Base-by-base conservation (phyloP, 108 stramenopile genomes). In the Pseudonitzschia delicatissima region DNA sequence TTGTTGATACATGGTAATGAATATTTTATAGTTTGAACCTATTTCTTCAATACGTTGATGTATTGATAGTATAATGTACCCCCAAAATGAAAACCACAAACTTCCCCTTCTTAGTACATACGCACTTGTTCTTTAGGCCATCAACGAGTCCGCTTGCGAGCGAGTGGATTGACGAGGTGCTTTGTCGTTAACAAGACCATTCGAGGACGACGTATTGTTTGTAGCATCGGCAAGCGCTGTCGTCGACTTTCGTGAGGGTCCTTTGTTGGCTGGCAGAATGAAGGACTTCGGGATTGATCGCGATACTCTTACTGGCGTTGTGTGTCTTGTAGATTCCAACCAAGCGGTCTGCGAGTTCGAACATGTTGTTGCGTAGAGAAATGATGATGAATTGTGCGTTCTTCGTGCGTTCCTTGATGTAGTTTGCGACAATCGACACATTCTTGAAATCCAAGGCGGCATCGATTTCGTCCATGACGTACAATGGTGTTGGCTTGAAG, bases 391-490 rank as follows among this genome's bases (percentile, higher is more conserved):
- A 99, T 64, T 99, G 99, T 3, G 99, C 99, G 77, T 97, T 95
- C 73, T 94, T 89, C 18, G 97, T 98, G 48, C 99, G 85, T 66
- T 99, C 97, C 83, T 99, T 99, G 93, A 99, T 97, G 79, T 99
- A 99, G 83, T 98, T 96, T 18, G 94, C 99, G 9, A 99, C 96
- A 71, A 99, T 98, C 21, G 96, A 97, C 12, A 99, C 99, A 72
- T 99, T 99, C 82, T 97, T 98, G 91, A 98, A 99, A 69, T 99
- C 99, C 57, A 99, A 76, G 3, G 99, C 99, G 3, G 99, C 99
- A 69, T 99, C 99, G 62, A 99, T 98, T 70, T 99, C 99, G 76
- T 99, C 99, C 99, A 99, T 99, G 42, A 99, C 99, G 71, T 98
- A 99, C 40, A 99, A 79, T 9, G 99, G 99, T 5, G 99, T 98